Percentiles rank a stretch among this genome's conserved stretches.
These are phyloP conservation scores for Dothiorella sarmentorum DNA, from an alignment of 2,329 filamentous ascomycete genomes.

Conservation along the genomic window DNA sequence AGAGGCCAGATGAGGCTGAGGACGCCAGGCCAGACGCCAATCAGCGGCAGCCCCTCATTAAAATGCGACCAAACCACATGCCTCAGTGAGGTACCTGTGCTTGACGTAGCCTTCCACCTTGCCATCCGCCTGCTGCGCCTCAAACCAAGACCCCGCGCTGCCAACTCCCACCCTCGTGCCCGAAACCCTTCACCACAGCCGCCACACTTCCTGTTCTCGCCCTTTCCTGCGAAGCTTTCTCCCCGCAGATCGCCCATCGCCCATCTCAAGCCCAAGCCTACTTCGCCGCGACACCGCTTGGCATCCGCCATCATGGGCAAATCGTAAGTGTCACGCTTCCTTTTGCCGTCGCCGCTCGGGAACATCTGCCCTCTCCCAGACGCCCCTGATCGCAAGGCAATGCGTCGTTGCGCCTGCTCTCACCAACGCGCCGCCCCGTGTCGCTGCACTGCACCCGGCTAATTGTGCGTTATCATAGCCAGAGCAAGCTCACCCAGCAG, in stretches of 20 bases:
- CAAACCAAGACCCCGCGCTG: constrained; percentile 19
- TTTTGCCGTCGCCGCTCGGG: background rate
- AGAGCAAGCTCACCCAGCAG: constrained; percentile 96
- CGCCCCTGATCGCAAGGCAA: constrained; percentile 4
- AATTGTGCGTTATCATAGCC: constrained; percentile 55
- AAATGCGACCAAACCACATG: background rate
- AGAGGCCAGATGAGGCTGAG: background rate
- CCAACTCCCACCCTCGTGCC: constrained; percentile 17
- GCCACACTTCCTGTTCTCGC: background rate
- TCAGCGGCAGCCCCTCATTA: constrained; percentile 7
- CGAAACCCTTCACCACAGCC: constrained; percentile 12
- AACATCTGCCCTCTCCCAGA: background rate
- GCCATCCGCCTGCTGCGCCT: constrained; percentile 22
- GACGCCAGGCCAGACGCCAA: background rate
- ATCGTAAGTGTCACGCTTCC: constrained; percentile 34
- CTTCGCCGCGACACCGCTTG: constrained; percentile 8
- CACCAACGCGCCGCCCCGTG: background rate
- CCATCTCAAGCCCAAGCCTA: constrained; percentile 17
- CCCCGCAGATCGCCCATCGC: background rate
- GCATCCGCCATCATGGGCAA: constrained; percentile 34
- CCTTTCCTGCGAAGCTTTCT: background rate
- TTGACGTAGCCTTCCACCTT: constrained; percentile 14
- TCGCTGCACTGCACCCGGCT: constrained; percentile 33
- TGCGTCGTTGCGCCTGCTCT: background rate
- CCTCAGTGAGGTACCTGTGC: constrained; percentile 5